phyloP scores from a whole-genome alignment of 371 early-diverging fungal genomes.

The Blastocladiella emersonii region DNA sequence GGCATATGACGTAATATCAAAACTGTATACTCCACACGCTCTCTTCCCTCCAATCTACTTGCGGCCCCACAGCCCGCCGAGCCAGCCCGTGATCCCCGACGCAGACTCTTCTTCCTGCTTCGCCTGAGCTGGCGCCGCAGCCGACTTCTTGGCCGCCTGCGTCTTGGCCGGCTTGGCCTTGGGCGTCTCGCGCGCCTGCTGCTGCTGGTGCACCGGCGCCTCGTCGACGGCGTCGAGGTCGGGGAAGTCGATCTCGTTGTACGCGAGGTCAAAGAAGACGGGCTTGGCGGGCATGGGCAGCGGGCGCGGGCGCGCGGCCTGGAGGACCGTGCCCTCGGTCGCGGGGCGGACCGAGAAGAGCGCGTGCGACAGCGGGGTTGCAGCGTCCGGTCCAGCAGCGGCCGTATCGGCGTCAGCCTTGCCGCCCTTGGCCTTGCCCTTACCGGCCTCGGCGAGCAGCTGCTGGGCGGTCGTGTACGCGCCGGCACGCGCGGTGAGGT shows the following conservation, averaged over 20 bases:
- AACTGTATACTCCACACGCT: too few relatives aligned
- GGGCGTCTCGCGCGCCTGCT: too few relatives aligned
- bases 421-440: too few relatives aligned
- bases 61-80: too few relatives aligned
- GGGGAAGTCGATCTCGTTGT: conserved; percentile 52
- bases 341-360: background rate
- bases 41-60: too few relatives aligned
- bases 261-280: conserved; percentile 65
- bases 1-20: too few relatives aligned
- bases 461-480: background rate
- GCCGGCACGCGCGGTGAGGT: background rate
- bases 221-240: conserved; percentile 7
- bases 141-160: background rate
- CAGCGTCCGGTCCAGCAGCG: too few relatives aligned
- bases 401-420: too few relatives aligned
- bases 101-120: too few relatives aligned
- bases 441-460: background rate
- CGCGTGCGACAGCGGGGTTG: too few relatives aligned
- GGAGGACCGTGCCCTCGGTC: background rate
- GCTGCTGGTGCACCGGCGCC: background rate
- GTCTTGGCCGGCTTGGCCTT: background rate
- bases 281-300: conserved; percentile 59
- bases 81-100: too few relatives aligned
- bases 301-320: background rate
- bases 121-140: too few relatives aligned